Percentiles rank a stretch among this genome's conserved stretches.
Conservation (phyloP, 75 land plant genomes). For the Picea glauca region DNA sequence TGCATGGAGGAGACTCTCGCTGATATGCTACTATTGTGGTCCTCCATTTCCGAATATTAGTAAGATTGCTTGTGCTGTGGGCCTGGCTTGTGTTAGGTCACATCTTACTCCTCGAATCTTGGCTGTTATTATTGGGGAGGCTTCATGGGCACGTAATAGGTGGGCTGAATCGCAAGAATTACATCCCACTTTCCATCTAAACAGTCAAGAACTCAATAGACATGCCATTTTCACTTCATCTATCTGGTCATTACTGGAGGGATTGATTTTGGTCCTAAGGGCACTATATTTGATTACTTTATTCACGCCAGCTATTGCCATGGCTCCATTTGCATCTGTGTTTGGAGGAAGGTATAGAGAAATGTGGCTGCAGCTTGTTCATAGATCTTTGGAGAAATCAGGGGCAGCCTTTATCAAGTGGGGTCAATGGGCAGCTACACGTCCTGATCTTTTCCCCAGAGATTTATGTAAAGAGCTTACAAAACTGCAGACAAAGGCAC, state of each 20-base stretch:
- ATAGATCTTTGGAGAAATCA: conserved; percentile 57
- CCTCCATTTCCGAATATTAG: conserved; percentile 1
- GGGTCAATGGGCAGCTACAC: conserved; percentile 96
- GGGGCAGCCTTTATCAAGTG: conserved; percentile 93
- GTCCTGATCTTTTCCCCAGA: conserved; percentile 79
- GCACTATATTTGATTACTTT: conserved; percentile 44
- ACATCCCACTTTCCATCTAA: conserved; percentile 24
- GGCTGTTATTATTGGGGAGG: conserved; percentile 53
- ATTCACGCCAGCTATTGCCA: conserved; percentile 58
- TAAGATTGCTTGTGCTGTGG: conserved; percentile 52
- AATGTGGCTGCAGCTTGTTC: conserved; percentile 61
- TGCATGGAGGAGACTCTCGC: conserved; percentile 25
- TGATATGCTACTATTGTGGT: conserved; percentile 11
- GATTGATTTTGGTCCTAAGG: conserved; percentile 38
- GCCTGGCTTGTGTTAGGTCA: conserved; percentile 53
- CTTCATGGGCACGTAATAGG: conserved; percentile 30
- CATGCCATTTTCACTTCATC: conserved; percentile 32
- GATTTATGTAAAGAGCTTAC: conserved; percentile 69
- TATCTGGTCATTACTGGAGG: conserved; percentile 40
- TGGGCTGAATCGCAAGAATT: conserved; percentile 32
- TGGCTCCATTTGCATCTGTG: conserved; percentile 66
- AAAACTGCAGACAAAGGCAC: conserved; percentile 71
- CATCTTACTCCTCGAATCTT: conserved; percentile 52
- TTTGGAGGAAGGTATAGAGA: conserved; percentile 42
- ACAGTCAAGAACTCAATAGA: conserved; percentile 44